These are phyloP conservation scores for Monilinia laxa DNA, from an alignment of 2,329 filamentous ascomycete genomes.

Conservation along the genomic window DNA sequence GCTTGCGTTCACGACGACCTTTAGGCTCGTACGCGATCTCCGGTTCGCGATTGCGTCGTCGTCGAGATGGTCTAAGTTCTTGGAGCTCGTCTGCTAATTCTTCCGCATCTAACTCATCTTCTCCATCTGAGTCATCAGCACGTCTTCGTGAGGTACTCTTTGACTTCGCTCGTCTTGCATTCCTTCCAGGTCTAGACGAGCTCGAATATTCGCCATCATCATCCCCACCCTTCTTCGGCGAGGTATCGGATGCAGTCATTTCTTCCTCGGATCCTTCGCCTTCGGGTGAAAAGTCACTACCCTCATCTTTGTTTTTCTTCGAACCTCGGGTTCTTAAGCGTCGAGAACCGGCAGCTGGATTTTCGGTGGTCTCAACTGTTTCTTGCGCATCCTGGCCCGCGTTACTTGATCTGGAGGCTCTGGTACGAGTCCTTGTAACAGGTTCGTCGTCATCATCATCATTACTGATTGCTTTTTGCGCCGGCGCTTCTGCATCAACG, in stretches of 20 bases:
- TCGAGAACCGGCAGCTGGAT: conserved; percentile 33
- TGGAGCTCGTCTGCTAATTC: conserved; percentile 66
- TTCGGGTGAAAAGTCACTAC: conserved; percentile 40
- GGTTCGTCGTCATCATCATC: conserved; percentile 40
- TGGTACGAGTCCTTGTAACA: conserved; percentile 44
- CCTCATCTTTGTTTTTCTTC: conserved; percentile 36
- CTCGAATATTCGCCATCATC: conserved; percentile 51
- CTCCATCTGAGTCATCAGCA: conserved; percentile 53
- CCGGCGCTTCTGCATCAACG: conserved; percentile 23
- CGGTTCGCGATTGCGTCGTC: conserved; percentile 51
- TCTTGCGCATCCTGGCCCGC: conserved; percentile 45
- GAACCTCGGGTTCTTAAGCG: conserved; percentile 35
- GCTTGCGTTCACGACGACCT: conserved; percentile 58
- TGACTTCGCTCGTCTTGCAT: conserved; percentile 44
- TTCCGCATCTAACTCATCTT: conserved; percentile 58
- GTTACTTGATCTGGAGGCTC: conserved; percentile 42
- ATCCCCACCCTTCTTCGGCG: conserved; percentile 44
- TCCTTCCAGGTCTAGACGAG: conserved; percentile 52
- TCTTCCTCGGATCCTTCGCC: conserved; percentile 53
- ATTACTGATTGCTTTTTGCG: conserved; percentile 18
- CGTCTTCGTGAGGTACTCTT: conserved; percentile 49
- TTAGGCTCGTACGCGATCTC: conserved; percentile 60
- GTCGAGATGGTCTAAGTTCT: conserved; percentile 53
- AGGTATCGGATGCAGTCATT: conserved; percentile 44
- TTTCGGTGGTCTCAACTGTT: conserved; percentile 49